phyloP scores from a whole-genome alignment of 345 rosid genomes.

The Moringa oleifera region DNA sequence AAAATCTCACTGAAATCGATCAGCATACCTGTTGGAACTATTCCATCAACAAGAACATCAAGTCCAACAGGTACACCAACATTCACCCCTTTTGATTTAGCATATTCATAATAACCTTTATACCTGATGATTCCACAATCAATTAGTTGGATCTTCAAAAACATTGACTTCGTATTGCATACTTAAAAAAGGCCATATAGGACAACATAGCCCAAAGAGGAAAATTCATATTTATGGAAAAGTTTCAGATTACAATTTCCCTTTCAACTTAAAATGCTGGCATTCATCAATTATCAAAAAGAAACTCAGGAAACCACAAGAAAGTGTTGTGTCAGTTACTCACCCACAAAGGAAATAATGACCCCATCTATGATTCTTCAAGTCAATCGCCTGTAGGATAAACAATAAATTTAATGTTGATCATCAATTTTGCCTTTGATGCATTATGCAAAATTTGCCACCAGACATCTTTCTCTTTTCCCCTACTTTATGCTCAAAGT shows the following conservation, averaged over 20 bases:
- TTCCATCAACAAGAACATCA: constrained; percentile 87
- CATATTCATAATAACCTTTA: constrained; percentile 79
- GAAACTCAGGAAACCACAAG: too few species aligned
- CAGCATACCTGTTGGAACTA: constrained; percentile 79
- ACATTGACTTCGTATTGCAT: too few species aligned
- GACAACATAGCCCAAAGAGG: neutral
- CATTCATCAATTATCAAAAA: neutral
- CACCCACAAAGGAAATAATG: constrained; percentile 94
- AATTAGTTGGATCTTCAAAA: too few species aligned
- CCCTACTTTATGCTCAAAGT: too few species aligned
- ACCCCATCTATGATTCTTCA: constrained; percentile 91
- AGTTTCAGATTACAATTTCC: neutral
- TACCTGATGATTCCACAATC: constrained; percentile 36
- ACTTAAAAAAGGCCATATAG: too few species aligned
- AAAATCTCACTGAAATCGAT: neutral
- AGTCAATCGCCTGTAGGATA: constrained; percentile 66
- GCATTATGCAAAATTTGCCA: too few species aligned
- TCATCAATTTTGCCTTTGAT: too few species aligned
- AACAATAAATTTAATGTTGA: neutral
- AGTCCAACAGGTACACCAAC: constrained; percentile 73
- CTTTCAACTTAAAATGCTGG: neutral
- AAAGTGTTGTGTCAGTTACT: too few species aligned
- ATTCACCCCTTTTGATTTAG: constrained; percentile 62
- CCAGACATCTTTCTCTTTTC: too few species aligned
- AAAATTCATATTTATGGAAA: neutral